These are phyloP conservation scores for Erythrophleum fordii DNA, from an alignment of 306 rosid species.

Conservation along the genomic window DNA sequence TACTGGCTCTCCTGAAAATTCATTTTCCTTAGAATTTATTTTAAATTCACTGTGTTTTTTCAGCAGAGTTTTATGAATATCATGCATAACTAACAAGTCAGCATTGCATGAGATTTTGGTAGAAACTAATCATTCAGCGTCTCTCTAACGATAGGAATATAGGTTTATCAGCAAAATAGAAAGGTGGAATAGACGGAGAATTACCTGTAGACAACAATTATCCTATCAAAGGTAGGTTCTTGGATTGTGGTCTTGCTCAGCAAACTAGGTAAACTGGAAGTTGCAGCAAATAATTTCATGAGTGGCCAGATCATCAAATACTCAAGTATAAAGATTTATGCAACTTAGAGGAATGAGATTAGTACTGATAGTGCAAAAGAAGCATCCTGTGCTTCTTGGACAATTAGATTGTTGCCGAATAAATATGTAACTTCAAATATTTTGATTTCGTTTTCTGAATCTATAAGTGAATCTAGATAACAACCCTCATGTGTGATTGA, in stretches of 20 bases:
- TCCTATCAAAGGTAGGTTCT: conserved; percentile 97
- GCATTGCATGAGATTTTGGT: background rate
- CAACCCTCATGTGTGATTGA: conserved; percentile 8
- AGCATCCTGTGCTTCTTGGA: conserved; percentile 12
- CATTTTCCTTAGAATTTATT: conserved; percentile 43
- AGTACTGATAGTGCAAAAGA: conserved; percentile 13
- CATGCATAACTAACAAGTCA: background rate
- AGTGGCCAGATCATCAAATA: conserved; percentile 15
- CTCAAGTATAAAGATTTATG: conserved; percentile 27
- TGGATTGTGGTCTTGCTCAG: conserved; percentile 78
- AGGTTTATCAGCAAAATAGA: background rate
- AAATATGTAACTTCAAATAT: conserved; percentile 20
- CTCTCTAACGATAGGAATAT: background rate
- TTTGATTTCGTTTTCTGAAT: conserved; percentile 12
- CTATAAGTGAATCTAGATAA: conserved; percentile 5
- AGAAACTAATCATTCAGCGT: background rate
- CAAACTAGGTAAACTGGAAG: conserved; percentile 62
- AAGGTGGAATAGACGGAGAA: conserved; percentile 6
- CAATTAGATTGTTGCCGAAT: conserved; percentile 19
- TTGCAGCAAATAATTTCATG: conserved; percentile 38
- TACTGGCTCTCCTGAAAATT: conserved; percentile 66
- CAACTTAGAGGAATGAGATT: conserved; percentile 25
- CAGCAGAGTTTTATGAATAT: background rate
- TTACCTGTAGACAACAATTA: conserved; percentile 93
- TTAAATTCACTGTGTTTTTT: background rate